phyloP scores from a whole-genome alignment of 1,284 basidiomycete species.

The Microbotryum violaceum region DNA sequence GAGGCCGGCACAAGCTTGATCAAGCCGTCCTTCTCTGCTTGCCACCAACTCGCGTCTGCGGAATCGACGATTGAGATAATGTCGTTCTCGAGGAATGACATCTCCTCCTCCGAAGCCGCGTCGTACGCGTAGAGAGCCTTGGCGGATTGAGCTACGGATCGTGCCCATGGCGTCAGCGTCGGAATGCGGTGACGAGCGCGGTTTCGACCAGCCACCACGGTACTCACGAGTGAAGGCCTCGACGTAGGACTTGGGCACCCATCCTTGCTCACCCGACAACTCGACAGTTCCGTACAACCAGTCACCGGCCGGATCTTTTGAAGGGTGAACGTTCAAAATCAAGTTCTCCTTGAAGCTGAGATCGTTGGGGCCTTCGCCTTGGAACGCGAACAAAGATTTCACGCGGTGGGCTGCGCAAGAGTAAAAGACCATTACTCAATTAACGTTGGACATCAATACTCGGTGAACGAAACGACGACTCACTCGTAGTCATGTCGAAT shows the following conservation, averaged over 20 bases:
- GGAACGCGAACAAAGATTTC: constrained; percentile 66
- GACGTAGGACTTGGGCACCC: constrained; percentile 88
- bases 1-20: constrained; percentile 82
- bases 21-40: constrained; percentile 70
- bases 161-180: background rate
- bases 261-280: constrained; percentile 62
- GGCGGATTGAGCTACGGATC: constrained; percentile 50
- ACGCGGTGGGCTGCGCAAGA: constrained; percentile 56
- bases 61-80: constrained; percentile 66
- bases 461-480: constrained; percentile 30
- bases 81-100: constrained; percentile 73
- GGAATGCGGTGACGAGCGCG: background rate
- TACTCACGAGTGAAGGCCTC: constrained; percentile 61
- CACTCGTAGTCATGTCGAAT: constrained; percentile 58
- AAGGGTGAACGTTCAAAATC: constrained; percentile 71
- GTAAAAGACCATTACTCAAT: constrained; percentile 2
- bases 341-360: constrained; percentile 76
- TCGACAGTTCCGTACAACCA: constrained; percentile 85
- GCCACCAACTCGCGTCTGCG: constrained; percentile 84
- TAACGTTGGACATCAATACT: background rate
- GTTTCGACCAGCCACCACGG: background rate
- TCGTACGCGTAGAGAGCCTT: constrained; percentile 72
- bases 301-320: constrained; percentile 56
- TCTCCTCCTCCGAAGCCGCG: constrained; percentile 62
- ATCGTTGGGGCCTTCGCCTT: constrained; percentile 77